phyloP scores from a whole-genome alignment of 257 asterid species.

The Rubia yunnanensis region DNA sequence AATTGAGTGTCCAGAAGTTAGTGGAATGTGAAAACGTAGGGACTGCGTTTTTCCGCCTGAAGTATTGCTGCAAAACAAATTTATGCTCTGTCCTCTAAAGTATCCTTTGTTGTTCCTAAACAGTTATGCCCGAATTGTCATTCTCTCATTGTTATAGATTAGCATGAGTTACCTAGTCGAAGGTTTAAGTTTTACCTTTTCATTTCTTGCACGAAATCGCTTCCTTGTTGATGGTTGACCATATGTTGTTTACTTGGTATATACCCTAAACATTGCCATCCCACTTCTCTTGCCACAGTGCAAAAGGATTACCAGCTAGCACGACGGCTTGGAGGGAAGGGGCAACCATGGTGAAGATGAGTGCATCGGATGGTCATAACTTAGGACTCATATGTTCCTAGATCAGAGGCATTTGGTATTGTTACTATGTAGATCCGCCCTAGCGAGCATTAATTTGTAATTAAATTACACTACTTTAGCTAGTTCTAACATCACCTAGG shows the following conservation, averaged over 20 bases:
- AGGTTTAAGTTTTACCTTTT: not conserved
- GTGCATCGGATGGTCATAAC: not conserved
- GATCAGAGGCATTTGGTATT: not conserved
- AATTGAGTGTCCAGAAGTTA: not conserved
- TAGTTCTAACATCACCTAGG: not conserved
- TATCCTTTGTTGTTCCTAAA: not conserved
- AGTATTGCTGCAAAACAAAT: not conserved
- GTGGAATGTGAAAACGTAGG: not conserved
- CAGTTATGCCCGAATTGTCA: not conserved
- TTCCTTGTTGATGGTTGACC: not conserved
- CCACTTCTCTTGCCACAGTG: slow-evolving; percentile 44
- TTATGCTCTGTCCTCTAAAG: not conserved
- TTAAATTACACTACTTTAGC: not conserved
- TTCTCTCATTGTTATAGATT: not conserved
- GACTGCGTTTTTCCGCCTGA: not conserved
- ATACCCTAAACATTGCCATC: not conserved
- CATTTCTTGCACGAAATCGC: not conserved
- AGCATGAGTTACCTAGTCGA: not conserved
- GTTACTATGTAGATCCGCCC: not conserved
- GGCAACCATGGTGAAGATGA: slow-evolving; percentile 83
- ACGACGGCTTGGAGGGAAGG: slow-evolving; percentile 84
- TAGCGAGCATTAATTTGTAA: not conserved
- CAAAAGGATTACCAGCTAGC: slow-evolving; percentile 89
- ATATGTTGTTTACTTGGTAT: not conserved
- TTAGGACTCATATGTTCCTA: not conserved